A percentile compares a stretch with the other conserved stretches of the same genome.
These are phyloP conservation scores for Cryptosporidium andersoni DNA, from an alignment of 169 alveolate genomes.

Conservation along the genomic window DNA sequence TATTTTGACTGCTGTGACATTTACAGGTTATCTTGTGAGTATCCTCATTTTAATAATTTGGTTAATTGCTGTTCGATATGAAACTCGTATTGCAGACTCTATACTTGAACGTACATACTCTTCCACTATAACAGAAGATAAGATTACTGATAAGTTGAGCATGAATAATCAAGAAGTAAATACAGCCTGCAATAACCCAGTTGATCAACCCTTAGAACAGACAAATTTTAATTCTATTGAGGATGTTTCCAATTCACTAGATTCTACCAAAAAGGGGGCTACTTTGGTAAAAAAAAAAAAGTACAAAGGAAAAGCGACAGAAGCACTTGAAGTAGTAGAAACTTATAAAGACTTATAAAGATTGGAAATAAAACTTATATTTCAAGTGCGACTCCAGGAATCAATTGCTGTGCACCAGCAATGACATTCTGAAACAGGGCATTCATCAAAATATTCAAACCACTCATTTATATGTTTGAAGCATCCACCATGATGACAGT, in stretches of 20 bases:
- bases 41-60: conserved; percentile 40
- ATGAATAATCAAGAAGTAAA: conserved; percentile 24
- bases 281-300: too few species aligned
- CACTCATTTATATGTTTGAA: conserved; percentile 57
- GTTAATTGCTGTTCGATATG: conserved; percentile 58
- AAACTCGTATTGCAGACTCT: conserved; percentile 55
- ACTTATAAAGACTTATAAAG: neutral
- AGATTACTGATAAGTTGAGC: neutral
- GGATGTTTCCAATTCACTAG: too few species aligned
- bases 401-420: conserved; percentile 62
- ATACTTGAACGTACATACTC: conserved; percentile 48
- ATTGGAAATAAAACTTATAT: neutral
- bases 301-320: too few species aligned
- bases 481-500: conserved; percentile 70
- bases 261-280: too few species aligned
- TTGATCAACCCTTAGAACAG: neutral
- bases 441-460: conserved; percentile 68
- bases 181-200: neutral
- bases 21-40: conserved; percentile 52
- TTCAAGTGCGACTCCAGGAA: conserved; percentile 9
- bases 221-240: neutral
- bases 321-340: too few species aligned
- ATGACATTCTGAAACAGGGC: conserved; percentile 66
- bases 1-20: conserved; percentile 27
- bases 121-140: conserved; percentile 21